These are phyloP conservation scores for Zostera marina DNA, from an alignment of 116 monocot species.

Conservation along the genomic window DNA sequence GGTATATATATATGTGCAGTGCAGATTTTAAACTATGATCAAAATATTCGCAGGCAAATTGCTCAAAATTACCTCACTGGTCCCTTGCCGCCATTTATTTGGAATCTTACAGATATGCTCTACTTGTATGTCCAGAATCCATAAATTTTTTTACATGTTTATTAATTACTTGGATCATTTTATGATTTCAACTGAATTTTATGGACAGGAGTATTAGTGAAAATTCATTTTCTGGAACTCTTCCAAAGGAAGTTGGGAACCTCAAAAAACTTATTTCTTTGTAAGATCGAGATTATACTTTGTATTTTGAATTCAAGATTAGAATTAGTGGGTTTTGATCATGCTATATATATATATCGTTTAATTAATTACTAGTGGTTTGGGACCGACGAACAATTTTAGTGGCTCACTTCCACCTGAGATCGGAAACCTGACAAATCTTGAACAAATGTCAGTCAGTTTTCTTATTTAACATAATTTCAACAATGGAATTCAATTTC, in stretches of 20 bases:
- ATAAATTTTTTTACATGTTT: neutral
- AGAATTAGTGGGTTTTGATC: too few relatives aligned
- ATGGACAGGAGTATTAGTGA: slow-evolving; percentile 3
- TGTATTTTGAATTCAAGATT: too few relatives aligned
- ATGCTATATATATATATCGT: too few relatives aligned
- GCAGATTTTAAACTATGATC: too few relatives aligned
- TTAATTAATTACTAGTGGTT: slow-evolving; percentile 24
- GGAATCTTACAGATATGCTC: slow-evolving; percentile 17
- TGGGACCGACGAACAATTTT: slow-evolving; percentile 42
- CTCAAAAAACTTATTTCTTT: slow-evolving; percentile 8
- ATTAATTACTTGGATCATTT: neutral
- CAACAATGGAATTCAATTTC: neutral
- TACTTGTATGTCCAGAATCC: slow-evolving; percentile 3
- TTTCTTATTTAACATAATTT: neutral
- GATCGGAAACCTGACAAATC: slow-evolving; percentile 48
- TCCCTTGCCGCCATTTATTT: slow-evolving; percentile 58
- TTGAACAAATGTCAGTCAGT: slow-evolving; percentile 38
- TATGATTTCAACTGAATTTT: neutral
- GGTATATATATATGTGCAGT: too few relatives aligned
- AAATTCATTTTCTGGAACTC: slow-evolving; percentile 6
- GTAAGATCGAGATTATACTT: slow-evolving; percentile 2
- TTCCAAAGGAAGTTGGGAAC: slow-evolving; percentile 12
- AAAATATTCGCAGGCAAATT: slow-evolving; percentile 22
- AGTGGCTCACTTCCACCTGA: slow-evolving; percentile 62
- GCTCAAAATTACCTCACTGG: slow-evolving; percentile 62